Evolutionary conservation across 2,329 filamentous ascomycete species (phyloP), one percentile per base, ranked within the genome.

Genomic region (Nigrospora oryzae): DNA sequence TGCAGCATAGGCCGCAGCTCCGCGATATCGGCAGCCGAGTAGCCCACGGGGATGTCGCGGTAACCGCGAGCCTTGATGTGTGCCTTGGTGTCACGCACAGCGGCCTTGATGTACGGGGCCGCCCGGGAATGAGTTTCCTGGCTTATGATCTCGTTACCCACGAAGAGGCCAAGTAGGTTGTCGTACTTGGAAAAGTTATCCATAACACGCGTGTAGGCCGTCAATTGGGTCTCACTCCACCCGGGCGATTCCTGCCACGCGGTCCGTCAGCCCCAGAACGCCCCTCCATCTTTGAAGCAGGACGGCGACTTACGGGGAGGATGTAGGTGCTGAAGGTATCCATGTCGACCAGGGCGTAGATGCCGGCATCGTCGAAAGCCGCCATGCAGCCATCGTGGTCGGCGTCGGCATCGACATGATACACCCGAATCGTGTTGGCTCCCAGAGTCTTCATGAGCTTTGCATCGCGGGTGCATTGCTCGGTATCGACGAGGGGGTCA

Each of bases 11-110:
- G 77, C 15, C 77, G 74, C 45, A 81, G 67, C 47, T 83, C 74
- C 3, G 84, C 76, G 56, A 94, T 91, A 61, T 89, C 84, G 40
- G 84, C 84, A 47, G 84, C 84, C 11, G 83, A 87, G 71, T 89
- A 89, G 40, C 84, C 84, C 45, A 88, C 81, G 33, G 84, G 83
- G 52, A 89, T 84, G 48, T 66, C 57, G 55, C 84, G 81, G 59
- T 83, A 77, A 59, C 78, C 79, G 63, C 78, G 74, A 66, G 87
- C 79, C 94, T 93, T 30, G 73, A 73, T 45, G 69, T 88, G 88
- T 61, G 80, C 82, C 71, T 86, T 86, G 63, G 89, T 72, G 63
- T 89, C 84, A 53, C 84, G 81, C 38, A 82, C 87, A 48, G 86
- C 77, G 51, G 84, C 84, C 63, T 78, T 72, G 52, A 81, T 70